Conservation (phyloP, 176 grass and related monocot species). For the Cenchrus purpureus region DNA sequence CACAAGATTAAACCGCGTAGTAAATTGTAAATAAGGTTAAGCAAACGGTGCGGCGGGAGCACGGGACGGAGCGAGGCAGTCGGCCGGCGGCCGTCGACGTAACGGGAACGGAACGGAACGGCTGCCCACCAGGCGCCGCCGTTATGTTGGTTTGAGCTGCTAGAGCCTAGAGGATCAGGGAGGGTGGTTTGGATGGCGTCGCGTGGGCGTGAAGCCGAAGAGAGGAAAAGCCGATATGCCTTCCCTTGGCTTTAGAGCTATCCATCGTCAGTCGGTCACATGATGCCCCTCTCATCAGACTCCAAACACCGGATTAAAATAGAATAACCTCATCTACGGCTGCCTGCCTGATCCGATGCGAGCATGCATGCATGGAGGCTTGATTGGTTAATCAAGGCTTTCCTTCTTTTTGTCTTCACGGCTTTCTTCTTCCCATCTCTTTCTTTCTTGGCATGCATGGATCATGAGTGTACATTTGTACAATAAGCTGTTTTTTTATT, state of each 20-base stretch:
- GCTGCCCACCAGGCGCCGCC: neutral
- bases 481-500: neutral
- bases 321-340: neutral
- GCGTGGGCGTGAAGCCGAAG: constrained; percentile 35
- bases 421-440: too few relatives aligned
- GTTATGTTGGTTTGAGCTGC: neutral
- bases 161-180: neutral
- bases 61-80: neutral
- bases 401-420: neutral
- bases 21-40: neutral
- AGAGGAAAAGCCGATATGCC: constrained; percentile 2
- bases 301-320: neutral
- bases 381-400: constrained; percentile 1
- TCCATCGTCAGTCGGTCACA: neutral
- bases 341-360: neutral
- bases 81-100: neutral
- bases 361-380: too few relatives aligned
- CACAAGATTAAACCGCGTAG: neutral
- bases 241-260: constrained; percentile 37
- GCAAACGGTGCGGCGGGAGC: neutral
- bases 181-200: neutral
- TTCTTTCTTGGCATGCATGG: neutral
- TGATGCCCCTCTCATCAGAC: constrained; percentile 7
- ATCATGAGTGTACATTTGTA: neutral
- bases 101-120: constrained; percentile 5